phyloP scores from a whole-genome alignment of 140 eudicot genomes.

The Cichorium intybus region DNA sequence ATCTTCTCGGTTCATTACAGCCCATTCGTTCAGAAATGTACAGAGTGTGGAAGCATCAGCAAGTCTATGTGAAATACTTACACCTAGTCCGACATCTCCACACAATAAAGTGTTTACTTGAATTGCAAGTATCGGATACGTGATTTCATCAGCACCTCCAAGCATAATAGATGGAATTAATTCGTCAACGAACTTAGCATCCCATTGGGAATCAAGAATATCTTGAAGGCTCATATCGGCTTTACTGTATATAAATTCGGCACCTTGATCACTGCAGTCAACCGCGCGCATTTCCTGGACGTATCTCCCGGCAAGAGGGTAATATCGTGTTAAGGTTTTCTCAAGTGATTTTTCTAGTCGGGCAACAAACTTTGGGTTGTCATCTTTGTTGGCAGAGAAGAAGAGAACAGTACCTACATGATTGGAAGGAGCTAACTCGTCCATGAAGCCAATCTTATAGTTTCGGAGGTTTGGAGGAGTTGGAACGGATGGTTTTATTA shows the following conservation, averaged over 20 bases:
- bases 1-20: neutral
- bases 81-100: constrained; percentile 37
- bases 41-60: constrained; percentile 28
- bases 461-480: too few species aligned
- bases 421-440: constrained; percentile 13
- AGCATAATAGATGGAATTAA: constrained; percentile 15
- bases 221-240: constrained; percentile 11
- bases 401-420: constrained; percentile 21
- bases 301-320: constrained; percentile 44
- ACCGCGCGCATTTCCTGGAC: constrained; percentile 6
- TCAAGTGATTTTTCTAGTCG: too few species aligned
- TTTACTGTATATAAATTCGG: constrained; percentile 11
- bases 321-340: constrained; percentile 28
- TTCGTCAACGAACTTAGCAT: constrained; percentile 9
- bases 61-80: constrained; percentile 27
- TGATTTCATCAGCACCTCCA: neutral
- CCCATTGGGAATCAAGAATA: neutral
- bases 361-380: neutral
- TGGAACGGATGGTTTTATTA: too few species aligned
- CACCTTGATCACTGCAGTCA: constrained; percentile 48
- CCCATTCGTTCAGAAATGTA: constrained; percentile 34
- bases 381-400: neutral
- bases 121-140: constrained; percentile 22
- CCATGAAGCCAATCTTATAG: neutral
- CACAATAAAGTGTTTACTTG: constrained; percentile 35